phyloP scores from a whole-genome alignment of 2,329 filamentous ascomycete genomes.

The Coniochaeta ligniaria region DNA sequence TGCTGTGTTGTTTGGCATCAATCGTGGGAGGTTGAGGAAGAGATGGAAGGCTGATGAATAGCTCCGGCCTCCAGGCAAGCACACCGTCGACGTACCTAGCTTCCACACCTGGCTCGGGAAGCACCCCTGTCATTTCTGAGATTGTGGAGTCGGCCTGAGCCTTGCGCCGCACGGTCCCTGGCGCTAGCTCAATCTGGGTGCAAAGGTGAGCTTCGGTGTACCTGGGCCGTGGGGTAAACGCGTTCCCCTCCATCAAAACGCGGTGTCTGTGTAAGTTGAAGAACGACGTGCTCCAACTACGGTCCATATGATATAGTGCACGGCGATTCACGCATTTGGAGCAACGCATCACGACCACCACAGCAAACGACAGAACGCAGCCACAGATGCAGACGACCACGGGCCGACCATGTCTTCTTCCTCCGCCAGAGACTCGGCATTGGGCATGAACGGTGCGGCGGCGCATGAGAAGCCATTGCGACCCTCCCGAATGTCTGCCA shows the following conservation, averaged over 20 bases:
- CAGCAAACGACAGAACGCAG: not conserved
- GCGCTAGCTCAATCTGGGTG: not conserved
- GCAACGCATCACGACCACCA: not conserved
- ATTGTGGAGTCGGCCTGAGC: not conserved
- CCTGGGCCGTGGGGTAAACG: constrained; percentile 1
- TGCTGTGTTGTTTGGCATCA: not conserved
- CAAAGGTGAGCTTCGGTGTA: not conserved
- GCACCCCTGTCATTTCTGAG: not conserved
- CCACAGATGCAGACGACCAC: constrained; percentile 17
- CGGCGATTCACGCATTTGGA: not conserved
- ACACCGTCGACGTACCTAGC: constrained; percentile 17
- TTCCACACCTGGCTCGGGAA: constrained; percentile 4
- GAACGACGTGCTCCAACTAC: not conserved
- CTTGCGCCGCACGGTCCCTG: not conserved
- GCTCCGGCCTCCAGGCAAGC: constrained; percentile 17
- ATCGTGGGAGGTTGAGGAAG: constrained; percentile 1
- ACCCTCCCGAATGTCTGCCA: constrained; percentile 24
- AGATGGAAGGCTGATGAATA: constrained; percentile 1
- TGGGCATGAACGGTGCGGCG: not conserved
- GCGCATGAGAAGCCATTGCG: constrained; percentile 2
- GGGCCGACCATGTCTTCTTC: constrained; percentile 1
- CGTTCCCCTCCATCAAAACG: constrained; percentile 1
- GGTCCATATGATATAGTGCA: not conserved
- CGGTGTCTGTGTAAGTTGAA: not conserved
- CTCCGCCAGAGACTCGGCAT: not conserved